phyloP scores from a whole-genome alignment of 2,329 filamentous ascomycete genomes.

The Talaromyces sp. region DNA sequence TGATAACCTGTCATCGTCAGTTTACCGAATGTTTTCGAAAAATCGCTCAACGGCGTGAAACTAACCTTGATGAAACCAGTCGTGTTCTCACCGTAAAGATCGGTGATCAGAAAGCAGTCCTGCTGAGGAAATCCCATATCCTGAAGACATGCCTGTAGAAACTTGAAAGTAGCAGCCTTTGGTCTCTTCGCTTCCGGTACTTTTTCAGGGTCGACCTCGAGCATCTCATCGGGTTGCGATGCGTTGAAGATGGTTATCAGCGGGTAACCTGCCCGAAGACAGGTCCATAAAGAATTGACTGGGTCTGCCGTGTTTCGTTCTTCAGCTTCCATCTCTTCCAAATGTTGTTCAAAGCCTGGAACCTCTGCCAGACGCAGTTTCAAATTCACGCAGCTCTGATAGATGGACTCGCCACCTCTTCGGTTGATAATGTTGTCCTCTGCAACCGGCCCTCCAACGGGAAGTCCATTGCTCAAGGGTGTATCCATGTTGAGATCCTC shows the following conservation, averaged over 20 bases:
- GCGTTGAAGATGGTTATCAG: conserved; percentile 87
- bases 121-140: conserved; percentile 75
- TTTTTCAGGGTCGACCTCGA: conserved; percentile 65
- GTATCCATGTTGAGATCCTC: conserved; percentile 35
- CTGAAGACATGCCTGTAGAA: conserved; percentile 82
- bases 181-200: conserved; percentile 70
- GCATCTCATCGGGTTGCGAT: conserved; percentile 66
- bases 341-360: conserved; percentile 73
- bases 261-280: conserved; percentile 78
- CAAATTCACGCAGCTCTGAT: conserved; percentile 88
- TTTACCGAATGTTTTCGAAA: neutral
- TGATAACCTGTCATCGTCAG: conserved; percentile 62
- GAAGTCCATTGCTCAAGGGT: conserved; percentile 34
- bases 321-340: conserved; percentile 70
- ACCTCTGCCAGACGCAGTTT: conserved; percentile 79
- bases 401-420: conserved; percentile 90
- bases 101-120: conserved; percentile 87
- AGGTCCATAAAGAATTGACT: conserved; percentile 86
- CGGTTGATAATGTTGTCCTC: conserved; percentile 97
- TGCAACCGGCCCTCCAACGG: conserved; percentile 57
- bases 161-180: conserved; percentile 88
- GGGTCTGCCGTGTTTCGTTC: conserved; percentile 68
- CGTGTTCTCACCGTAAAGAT: conserved; percentile 90
- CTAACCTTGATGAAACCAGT: conserved; percentile 92
- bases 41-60: conserved; percentile 13